Percentiles rank a stretch among this genome's conserved stretches.
These are phyloP conservation scores for Monilinia vaccinii-corymbosi DNA, from an alignment of 2,329 filamentous ascomycete genomes.

Conservation along the genomic window DNA sequence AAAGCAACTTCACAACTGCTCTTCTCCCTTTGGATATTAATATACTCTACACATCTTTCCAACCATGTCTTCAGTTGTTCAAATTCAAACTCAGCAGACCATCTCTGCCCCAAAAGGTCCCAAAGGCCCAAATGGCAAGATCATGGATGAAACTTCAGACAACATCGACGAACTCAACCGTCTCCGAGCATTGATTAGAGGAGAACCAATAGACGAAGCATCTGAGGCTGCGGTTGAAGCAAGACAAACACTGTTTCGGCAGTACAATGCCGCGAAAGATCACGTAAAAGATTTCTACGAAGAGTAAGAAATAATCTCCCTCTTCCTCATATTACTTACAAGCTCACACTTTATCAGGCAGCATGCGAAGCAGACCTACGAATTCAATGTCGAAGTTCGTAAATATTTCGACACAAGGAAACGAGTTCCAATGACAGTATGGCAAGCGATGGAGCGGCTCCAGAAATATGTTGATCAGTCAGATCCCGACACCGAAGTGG, in stretches of 20 bases:
- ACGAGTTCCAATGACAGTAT: slow-evolving; percentile 67
- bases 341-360: slow-evolving; percentile 30
- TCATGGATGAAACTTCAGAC: slow-evolving; percentile 37
- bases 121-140: slow-evolving; percentile 18
- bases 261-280: slow-evolving; percentile 76
- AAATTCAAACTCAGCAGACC: not conserved
- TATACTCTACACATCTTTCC: not conserved
- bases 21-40: too few species aligned
- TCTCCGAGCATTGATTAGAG: slow-evolving; percentile 35
- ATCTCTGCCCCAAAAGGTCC: slow-evolving; percentile 9
- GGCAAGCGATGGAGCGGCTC: slow-evolving; percentile 88
- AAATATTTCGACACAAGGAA: slow-evolving; percentile 58
- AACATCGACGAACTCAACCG: slow-evolving; percentile 48
- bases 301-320: slow-evolving; percentile 32
- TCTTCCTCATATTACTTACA: not conserved
- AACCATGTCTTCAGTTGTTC: not conserved
- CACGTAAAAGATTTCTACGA: slow-evolving; percentile 81
- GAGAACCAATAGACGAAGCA: slow-evolving; percentile 38
- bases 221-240: slow-evolving; percentile 55
- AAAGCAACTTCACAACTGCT: not conserved
- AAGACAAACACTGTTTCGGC: slow-evolving; percentile 75
- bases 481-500: slow-evolving; percentile 79
- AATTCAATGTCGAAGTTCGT: slow-evolving; percentile 77
- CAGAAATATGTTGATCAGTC: slow-evolving; percentile 86
- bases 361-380: slow-evolving; percentile 63